Evolutionary conservation across 2,329 filamentous ascomycete genomes (phyloP).

Genomic region (Ascochyta rabiei): DNA sequence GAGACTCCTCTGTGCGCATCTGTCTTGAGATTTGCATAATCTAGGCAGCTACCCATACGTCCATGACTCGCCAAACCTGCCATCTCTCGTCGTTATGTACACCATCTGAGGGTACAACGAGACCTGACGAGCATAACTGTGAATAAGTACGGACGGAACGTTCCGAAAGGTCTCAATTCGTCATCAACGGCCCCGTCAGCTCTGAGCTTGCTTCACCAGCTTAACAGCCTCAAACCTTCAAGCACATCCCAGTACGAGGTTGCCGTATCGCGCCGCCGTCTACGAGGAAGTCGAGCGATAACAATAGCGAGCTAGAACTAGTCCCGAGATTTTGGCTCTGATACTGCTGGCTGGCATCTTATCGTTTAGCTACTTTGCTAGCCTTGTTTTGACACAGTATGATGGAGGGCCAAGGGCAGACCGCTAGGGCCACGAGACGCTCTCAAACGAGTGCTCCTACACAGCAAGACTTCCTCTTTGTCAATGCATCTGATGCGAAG

Average conservation of each 20-base stretch:
- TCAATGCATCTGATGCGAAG: constrained; percentile 47
- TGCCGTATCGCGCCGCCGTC: constrained; percentile 31
- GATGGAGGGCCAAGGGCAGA: constrained; percentile 37
- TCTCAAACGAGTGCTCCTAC: constrained; percentile 29
- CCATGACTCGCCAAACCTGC: background rate
- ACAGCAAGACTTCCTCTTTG: constrained; percentile 47
- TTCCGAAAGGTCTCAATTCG: constrained; percentile 22
- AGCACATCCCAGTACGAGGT: constrained; percentile 29
- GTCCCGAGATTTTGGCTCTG: constrained; percentile 38
- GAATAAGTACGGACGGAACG: constrained; percentile 1
- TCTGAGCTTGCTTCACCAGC: constrained; percentile 30
- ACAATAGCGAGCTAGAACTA: constrained; percentile 36
- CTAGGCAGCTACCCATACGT: background rate
- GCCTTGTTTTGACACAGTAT: constrained; percentile 26
- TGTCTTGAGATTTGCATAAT: background rate
- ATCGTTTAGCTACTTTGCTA: constrained; percentile 25
- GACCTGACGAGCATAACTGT: background rate
- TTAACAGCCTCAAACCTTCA: constrained; percentile 36
- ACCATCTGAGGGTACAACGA: background rate
- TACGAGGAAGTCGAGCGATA: constrained; percentile 27
- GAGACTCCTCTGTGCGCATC: background rate
- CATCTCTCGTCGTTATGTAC: background rate
- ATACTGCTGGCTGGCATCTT: constrained; percentile 22
- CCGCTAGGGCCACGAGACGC: constrained; percentile 29
- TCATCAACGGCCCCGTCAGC: constrained; percentile 27